Base-by-base conservation (phyloP, 495 filamentous ascomycete genomes). In the Penicillium ucsense region DNA sequence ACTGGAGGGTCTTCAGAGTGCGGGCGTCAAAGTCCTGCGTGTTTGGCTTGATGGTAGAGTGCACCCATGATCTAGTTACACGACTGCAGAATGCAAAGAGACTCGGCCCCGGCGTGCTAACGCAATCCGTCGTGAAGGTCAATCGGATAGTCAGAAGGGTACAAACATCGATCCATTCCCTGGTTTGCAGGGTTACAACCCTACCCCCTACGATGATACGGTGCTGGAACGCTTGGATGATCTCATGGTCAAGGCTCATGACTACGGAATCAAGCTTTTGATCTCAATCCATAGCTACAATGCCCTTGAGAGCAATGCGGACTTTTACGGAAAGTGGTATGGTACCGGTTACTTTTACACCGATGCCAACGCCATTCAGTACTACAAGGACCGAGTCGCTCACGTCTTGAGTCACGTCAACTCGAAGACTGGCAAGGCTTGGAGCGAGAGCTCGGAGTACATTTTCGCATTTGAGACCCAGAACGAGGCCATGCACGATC, bases 271-370 rank as follows among this genome's bases (percentile, higher is more conserved):
- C 11, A 46, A 46, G 34, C 43, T 46, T 31, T 35, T 46, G 8
- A 46, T 46, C 34, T 35, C 43, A 2, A 46, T 46, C 20, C 43
- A 46, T 28, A 46, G 43, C 33, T 46, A 46, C 35, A 46, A 46
- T 7, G 43, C 43, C 3, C 35, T 46, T 5, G n/a, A 35, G 8
- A 35, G 9, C 9, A 31, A 28, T n/a, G 38, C 11, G 6, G 43
- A 46, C 29, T 46, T 35, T 28, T 46, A 46, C 6, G 43, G 43
- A 5, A 48, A 61, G 40, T 58, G 57, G 29, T 59, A 61, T 46
- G 57, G 57, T 4, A 47, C 50, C 33, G 57, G 52, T 28, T 48
- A 61, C 27, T 49, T 55, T 29, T 46, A 46, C 28, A 46, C 43
- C 11, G 43, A 46, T 11, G 38, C 20, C 5, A 36, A 38, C 38